Conservation (phyloP, 2,329 filamentous ascomycete genomes). For the Periconia sp. region DNA sequence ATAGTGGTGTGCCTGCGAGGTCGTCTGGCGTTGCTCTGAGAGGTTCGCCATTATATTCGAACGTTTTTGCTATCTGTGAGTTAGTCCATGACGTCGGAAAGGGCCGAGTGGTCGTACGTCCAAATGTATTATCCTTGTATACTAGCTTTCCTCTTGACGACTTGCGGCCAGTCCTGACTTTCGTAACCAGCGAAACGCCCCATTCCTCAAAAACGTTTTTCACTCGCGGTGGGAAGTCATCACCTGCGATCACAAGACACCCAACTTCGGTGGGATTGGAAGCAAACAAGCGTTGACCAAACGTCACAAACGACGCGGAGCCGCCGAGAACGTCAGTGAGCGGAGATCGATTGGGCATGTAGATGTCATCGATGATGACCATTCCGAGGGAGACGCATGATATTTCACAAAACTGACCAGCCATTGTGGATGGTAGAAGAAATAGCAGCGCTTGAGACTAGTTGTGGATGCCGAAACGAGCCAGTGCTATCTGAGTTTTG, state of each 20-base stretch:
- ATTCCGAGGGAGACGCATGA: slow-evolving; percentile 22
- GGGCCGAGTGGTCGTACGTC: slow-evolving; percentile 8
- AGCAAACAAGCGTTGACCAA: slow-evolving; percentile 15
- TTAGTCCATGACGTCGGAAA: neutral
- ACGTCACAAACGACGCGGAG: slow-evolving; percentile 17
- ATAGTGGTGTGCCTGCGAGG: slow-evolving; percentile 10
- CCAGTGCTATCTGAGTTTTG: neutral
- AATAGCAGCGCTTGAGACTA: neutral
- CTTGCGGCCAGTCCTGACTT: slow-evolving; percentile 1
- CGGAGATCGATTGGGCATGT: slow-evolving; percentile 12
- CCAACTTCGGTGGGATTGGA: slow-evolving; percentile 7
- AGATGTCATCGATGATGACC: slow-evolving; percentile 25
- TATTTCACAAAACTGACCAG: neutral
- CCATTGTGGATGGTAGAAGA: neutral
- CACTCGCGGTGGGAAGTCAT: slow-evolving; percentile 17
- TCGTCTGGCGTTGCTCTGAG: slow-evolving; percentile 12
- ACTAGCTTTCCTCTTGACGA: slow-evolving; percentile 18
- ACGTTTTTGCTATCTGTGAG: slow-evolving; percentile 16
- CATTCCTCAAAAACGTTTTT: slow-evolving; percentile 7
- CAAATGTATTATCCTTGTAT: slow-evolving; percentile 26
- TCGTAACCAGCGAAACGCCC: slow-evolving; percentile 13
- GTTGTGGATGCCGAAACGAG: neutral
- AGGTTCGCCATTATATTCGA: slow-evolving; percentile 18
- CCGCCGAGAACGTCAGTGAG: slow-evolving; percentile 21
- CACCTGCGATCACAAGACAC: slow-evolving; percentile 21